These are phyloP conservation scores for Candida sojae DNA, from an alignment of 1,139 yeast species.

Conservation along the genomic window DNA sequence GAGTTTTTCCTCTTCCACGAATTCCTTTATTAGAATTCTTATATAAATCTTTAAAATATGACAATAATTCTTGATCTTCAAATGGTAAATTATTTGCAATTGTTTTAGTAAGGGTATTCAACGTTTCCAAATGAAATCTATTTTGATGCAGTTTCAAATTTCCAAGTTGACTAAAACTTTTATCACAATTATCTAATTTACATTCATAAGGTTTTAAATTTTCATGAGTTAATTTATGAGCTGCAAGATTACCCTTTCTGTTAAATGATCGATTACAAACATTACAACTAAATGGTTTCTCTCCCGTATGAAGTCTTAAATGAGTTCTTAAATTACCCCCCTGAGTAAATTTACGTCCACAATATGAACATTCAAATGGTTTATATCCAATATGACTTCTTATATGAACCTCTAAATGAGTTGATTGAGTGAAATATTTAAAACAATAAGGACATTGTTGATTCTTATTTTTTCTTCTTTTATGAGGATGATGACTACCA, in stretches of 20 bases:
- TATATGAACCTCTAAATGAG: constrained; percentile 78
- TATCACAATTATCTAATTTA: constrained; percentile 77
- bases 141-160: constrained; percentile 93
- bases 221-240: constrained; percentile 80
- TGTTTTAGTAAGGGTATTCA: constrained; percentile 62
- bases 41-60: constrained; percentile 78
- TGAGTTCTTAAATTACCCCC: constrained; percentile 92
- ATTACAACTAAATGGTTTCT: constrained; percentile 80
- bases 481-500: constrained; percentile 18
- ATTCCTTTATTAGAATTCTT: constrained; percentile 90
- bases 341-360: constrained; percentile 84
- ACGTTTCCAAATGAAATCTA: constrained; percentile 75
- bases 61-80: constrained; percentile 67
- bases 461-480: constrained; percentile 44
- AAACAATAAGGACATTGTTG: constrained; percentile 73
- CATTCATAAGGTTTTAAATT: constrained; percentile 80
- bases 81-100: constrained; percentile 59
- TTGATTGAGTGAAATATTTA: constrained; percentile 70
- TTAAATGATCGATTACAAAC: constrained; percentile 75
- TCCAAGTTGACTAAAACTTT: constrained; percentile 88
- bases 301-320: constrained; percentile 86
- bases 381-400: constrained; percentile 77
- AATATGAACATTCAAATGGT: constrained; percentile 77
- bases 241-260: constrained; percentile 86
- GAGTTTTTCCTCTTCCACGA: constrained; percentile 74